Percentiles rank a stretch among this genome's conserved stretches.
Conservation (phyloP, 352 stramenopile species). For the Phytopythium vexans region DNA sequence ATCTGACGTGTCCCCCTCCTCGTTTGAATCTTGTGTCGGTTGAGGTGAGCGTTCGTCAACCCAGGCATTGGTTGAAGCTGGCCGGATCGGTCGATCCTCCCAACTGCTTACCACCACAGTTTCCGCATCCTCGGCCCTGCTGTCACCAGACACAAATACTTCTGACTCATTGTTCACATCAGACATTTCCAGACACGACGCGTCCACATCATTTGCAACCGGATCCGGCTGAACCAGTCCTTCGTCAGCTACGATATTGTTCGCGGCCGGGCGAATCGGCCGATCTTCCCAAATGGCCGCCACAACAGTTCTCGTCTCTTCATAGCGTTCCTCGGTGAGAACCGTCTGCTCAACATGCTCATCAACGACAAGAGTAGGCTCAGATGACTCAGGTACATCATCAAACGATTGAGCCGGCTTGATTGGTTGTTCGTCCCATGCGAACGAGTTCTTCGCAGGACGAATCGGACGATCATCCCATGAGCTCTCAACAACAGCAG, state of each 20-base stretch:
- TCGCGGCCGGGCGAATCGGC: neutral
- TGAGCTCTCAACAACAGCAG: no score
- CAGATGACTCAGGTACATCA: neutral
- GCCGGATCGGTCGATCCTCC: neutral
- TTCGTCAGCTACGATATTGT: neutral
- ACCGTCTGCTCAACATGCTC: no score
- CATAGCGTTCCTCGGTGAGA: neutral
- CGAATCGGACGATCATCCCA: constrained; percentile 5
- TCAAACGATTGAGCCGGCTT: constrained; percentile 2
- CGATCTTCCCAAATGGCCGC: constrained; percentile 1
- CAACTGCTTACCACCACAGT: neutral
- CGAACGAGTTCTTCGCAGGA: neutral
- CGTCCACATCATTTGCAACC: no score
- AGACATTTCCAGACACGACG: no score
- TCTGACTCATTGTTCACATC: no score
- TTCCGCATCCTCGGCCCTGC: neutral
- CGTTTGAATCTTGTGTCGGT: no score
- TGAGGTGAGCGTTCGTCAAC: neutral
- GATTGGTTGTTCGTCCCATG: constrained; percentile 10
- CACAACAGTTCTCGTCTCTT: constrained; percentile 1
- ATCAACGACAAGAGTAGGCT: neutral
- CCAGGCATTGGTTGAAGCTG: neutral
- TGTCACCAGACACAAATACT: no score
- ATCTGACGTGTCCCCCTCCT: no score
- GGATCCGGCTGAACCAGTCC: no score